Percentiles rank a stretch among this genome's conserved stretches.
Evolutionary conservation across 441 rosid species (phyloP).

Genomic region (Kokia cookei): DNA sequence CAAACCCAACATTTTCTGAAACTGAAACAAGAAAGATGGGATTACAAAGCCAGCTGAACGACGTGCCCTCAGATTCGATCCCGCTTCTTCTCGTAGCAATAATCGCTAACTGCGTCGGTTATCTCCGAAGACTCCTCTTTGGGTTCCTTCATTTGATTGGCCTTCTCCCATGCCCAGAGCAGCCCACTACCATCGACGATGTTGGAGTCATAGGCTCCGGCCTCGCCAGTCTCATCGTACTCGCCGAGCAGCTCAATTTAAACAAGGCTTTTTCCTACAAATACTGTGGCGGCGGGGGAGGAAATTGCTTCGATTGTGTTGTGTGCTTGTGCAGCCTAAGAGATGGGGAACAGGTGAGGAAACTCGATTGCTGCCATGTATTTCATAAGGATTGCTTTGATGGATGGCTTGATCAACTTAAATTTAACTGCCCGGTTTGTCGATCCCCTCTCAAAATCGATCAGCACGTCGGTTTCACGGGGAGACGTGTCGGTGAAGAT

Average conservation of each 20-base stretch:
- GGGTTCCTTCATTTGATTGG: conserved; percentile 16
- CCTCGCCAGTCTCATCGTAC: conserved; percentile 47
- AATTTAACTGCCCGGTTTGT: conserved; percentile 69
- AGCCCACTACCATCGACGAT: conserved; percentile 8
- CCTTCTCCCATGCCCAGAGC: conserved; percentile 13
- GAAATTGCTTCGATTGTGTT: conserved; percentile 38
- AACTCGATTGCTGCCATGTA: conserved; percentile 76
- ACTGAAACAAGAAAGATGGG: conserved; percentile 29
- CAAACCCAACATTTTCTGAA: not conserved
- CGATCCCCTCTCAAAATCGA: conserved; percentile 43
- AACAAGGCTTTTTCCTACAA: conserved; percentile 49
- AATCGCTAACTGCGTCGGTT: conserved; percentile 41
- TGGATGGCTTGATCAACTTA: conserved; percentile 69
- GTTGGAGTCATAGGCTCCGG: conserved; percentile 35
- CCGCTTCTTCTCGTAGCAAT: conserved; percentile 47
- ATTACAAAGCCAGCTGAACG: conserved; percentile 59
- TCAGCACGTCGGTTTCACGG: conserved; percentile 38
- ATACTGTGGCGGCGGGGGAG: conserved; percentile 3
- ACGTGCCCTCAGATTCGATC: conserved; percentile 68
- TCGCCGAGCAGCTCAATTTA: conserved; percentile 64
- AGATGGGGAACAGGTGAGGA: conserved; percentile 70
- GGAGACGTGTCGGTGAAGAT: conserved; percentile 48
- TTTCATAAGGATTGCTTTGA: conserved; percentile 73
- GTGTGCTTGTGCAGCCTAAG: conserved; percentile 49
- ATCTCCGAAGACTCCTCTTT: conserved; percentile 34